Base-by-base conservation (phyloP, 2,329 filamentous ascomycete species). In the Scedosporium apiospermum region DNA sequence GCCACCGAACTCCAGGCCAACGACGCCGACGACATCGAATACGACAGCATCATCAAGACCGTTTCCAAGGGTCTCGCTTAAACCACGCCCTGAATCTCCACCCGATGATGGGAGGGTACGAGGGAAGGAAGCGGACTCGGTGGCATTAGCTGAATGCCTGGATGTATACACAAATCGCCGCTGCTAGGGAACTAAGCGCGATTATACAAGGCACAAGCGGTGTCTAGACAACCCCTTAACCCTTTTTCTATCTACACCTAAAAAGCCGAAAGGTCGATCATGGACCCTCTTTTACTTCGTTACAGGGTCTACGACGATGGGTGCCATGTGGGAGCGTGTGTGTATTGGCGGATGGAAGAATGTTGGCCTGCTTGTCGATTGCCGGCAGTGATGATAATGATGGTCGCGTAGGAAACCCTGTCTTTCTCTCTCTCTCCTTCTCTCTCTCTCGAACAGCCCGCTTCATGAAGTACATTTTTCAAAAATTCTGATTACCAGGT, bases 1-100 rank as follows among this genome's bases (percentile, higher is more conserved):
- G 88, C 88, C 65, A 78, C 81, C 70, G 90, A 93, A 75, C 82
- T 93, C 70, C 90, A 95, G 81, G 90, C 89, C 80, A 93, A 93
- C 80, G 90, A 93, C 76, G 77, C 79, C 68, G 88, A 91, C 75
- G 90, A 93, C 76, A 89, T 95, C 72, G 89, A 93, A 79, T 87
- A 86, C 76, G 85, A 89, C 67, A 82, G 80, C 71, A 82, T 93
- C 73, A 78, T 91, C 75, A 82, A 81, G 76, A 80, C 78, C 64
- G 81, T 88, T 77, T 85, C 82, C 82, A 85, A 87, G 82, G 80
- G 83, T 70, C 73, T 80, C 71, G 80, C 82, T 71, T 81, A 79
- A 76, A 67, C 66, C 58, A 62, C 53, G 23, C 58, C 34, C 53
- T 46, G 21, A 57, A 57, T 14, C 3, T 12, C 21, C 18, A 26